A percentile compares a stretch with the other conserved stretches of the same genome.
Evolutionary conservation across 2,329 filamentous ascomycete genomes (phyloP).

Genomic region (Pseudocercospora eumusae): DNA sequence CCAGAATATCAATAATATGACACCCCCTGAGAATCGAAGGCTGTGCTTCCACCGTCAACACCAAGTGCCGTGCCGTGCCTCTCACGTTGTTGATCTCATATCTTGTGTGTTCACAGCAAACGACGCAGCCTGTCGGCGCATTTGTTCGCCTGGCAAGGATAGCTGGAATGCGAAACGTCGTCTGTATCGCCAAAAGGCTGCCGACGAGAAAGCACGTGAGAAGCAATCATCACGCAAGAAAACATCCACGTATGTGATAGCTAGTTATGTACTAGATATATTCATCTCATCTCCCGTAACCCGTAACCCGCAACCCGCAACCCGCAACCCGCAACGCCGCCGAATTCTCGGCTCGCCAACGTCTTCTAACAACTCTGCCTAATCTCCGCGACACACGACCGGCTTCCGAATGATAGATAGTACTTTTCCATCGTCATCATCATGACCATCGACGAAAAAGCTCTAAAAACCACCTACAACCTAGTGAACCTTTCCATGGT

Average conservation of each 20-base stretch:
- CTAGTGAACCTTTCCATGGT: constrained; percentile 33
- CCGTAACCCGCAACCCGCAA: no score
- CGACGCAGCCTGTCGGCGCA: not conserved
- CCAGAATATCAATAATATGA: no score
- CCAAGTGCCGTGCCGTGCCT: constrained; percentile 1
- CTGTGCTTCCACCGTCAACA: constrained; percentile 17
- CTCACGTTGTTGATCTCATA: constrained; percentile 3
- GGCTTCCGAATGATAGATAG: no score
- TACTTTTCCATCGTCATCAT: no score
- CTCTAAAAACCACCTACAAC: constrained; percentile 28
- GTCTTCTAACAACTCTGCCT: no score
- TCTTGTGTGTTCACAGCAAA: not conserved
- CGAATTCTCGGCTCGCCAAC: constrained; percentile 4
- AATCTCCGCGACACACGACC: constrained; percentile 16
- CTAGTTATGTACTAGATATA: no score
- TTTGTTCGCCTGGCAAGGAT: constrained; percentile 16
- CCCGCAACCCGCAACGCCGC: not conserved
- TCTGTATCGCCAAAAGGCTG: not conserved
- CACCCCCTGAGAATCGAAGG: no score
- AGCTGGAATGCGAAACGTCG: constrained; percentile 16
- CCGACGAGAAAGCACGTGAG: not conserved
- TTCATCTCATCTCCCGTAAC: no score
- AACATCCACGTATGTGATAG: no score
- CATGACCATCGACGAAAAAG: constrained; percentile 28
- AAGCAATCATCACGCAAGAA: not conserved